phyloP scores from a whole-genome alignment of 2,329 filamentous ascomycete species.

The Westerdykella ornata region DNA sequence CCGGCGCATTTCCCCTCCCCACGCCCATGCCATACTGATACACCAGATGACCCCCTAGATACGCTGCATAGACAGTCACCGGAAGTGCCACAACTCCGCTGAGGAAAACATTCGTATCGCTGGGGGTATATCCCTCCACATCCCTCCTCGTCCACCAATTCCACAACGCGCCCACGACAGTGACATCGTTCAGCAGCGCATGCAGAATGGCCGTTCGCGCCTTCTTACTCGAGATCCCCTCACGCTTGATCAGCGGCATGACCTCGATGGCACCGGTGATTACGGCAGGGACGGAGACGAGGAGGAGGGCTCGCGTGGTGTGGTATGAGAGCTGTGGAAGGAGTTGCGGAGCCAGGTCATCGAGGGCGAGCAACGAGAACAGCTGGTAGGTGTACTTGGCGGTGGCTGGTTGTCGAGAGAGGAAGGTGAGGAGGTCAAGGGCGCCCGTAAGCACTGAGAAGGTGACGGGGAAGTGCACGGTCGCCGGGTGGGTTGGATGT shows the following conservation, averaged over 20 bases:
- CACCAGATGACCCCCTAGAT: slow-evolving; percentile 40
- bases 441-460: slow-evolving; percentile 40
- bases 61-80: slow-evolving; percentile 37
- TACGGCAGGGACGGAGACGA: slow-evolving; percentile 29
- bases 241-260: slow-evolving; percentile 38
- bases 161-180: slow-evolving; percentile 35
- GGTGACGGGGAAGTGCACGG: slow-evolving; percentile 45
- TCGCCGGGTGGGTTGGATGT: slow-evolving; percentile 43
- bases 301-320: slow-evolving; percentile 38
- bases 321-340: slow-evolving; percentile 41
- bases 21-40: slow-evolving; percentile 45
- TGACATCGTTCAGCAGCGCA: slow-evolving; percentile 40
- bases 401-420: slow-evolving; percentile 22
- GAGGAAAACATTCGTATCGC: slow-evolving; percentile 32
- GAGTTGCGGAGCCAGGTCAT: slow-evolving; percentile 24
- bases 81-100: slow-evolving; percentile 33
- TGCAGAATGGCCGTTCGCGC: slow-evolving; percentile 40
- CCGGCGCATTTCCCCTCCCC: slow-evolving; percentile 14
- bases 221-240: slow-evolving; percentile 40
- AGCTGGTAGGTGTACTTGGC: slow-evolving; percentile 9
- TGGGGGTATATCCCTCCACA: slow-evolving; percentile 31
- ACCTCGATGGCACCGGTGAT: slow-evolving; percentile 34
- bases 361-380: slow-evolving; percentile 8
- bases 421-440: slow-evolving; percentile 37
- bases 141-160: slow-evolving; percentile 41